Percentiles rank a stretch among this genome's conserved stretches.
phyloP scores from a whole-genome alignment of 495 filamentous ascomycete species.

The Lophiotrema nucula region DNA sequence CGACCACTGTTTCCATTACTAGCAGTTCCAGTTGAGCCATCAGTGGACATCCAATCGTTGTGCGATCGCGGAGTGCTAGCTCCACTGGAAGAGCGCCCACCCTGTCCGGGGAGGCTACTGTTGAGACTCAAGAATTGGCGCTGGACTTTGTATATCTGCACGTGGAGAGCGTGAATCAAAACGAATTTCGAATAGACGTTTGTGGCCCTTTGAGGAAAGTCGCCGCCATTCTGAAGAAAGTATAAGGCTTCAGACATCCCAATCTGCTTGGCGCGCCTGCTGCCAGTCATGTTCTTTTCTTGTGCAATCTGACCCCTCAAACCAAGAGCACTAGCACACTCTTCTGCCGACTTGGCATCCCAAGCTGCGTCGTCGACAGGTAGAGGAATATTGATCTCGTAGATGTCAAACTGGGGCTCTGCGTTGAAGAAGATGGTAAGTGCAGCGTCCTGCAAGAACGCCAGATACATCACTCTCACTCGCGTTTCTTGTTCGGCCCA shows the following conservation, averaged over 20 bases:
- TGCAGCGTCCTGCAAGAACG: constrained; percentile 58
- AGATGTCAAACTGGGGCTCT: constrained; percentile 53
- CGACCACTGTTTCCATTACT: constrained; percentile 47
- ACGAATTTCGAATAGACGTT: constrained; percentile 70
- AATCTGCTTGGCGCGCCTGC: constrained; percentile 57
- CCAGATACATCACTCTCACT: constrained; percentile 58
- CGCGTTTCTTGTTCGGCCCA: constrained; percentile 71
- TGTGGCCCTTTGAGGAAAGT: constrained; percentile 56
- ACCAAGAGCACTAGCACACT: constrained; percentile 62
- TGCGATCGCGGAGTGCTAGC: constrained; percentile 48
- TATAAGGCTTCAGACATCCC: constrained; percentile 54
- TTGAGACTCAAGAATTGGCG: constrained; percentile 11
- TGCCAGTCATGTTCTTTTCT: constrained; percentile 55
- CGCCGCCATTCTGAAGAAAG: constrained; percentile 51
- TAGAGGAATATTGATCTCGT: constrained; percentile 58
- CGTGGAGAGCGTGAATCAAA: constrained; percentile 61
- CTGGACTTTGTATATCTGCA: constrained; percentile 29
- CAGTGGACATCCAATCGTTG: too few species aligned
- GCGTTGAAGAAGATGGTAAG: constrained; percentile 66
- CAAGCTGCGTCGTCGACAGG: constrained; percentile 67
- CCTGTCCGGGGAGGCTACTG: constrained; percentile 6
- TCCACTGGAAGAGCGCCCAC: constrained; percentile 35
- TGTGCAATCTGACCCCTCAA: constrained; percentile 50
- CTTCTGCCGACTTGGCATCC: constrained; percentile 54
- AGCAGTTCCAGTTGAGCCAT: constrained; percentile 27